Conservation (phyloP, 106 monocot species). For the Narthecium ossifragum region DNA sequence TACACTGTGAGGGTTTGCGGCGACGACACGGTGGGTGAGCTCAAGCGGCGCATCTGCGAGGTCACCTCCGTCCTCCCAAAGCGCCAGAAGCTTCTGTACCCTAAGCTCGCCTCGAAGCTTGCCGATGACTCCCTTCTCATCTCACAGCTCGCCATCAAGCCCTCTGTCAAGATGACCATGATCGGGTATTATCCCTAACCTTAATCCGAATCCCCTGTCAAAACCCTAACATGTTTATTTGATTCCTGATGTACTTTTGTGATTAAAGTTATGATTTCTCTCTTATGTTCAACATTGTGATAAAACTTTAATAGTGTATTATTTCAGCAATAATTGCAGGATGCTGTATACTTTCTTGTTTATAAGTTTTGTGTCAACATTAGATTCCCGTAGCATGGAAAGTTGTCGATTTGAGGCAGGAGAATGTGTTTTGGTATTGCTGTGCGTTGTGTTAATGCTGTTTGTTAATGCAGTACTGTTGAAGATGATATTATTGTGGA, state of each 20-base stretch:
- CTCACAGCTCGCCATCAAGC: constrained; percentile 60
- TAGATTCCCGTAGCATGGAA: too few species aligned
- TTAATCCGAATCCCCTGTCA: background rate
- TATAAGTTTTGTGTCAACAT: too few species aligned
- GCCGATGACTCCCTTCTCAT: constrained; percentile 69
- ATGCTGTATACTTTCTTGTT: too few species aligned
- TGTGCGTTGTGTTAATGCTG: background rate
- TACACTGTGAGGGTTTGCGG: constrained; percentile 74
- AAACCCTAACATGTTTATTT: constrained; percentile 10
- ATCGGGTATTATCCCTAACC: constrained; percentile 49
- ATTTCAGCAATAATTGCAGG: too few species aligned
- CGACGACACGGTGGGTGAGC: constrained; percentile 86
- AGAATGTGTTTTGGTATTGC: background rate
- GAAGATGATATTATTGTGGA: constrained; percentile 93
- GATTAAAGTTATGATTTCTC: too few species aligned
- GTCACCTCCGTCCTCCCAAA: constrained; percentile 83
- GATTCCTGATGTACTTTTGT: too few species aligned
- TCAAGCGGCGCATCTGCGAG: constrained; percentile 95
- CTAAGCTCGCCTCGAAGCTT: constrained; percentile 72
- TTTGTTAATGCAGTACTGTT: constrained; percentile 41
- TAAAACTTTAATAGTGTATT: too few species aligned
- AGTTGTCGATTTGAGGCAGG: too few species aligned
- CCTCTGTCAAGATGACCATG: constrained; percentile 92
- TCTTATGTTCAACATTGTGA: too few species aligned
- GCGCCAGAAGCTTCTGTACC: constrained; percentile 95